phyloP scores from a whole-genome alignment of 805 yeast species.

The Suhomyces sp. region DNA sequence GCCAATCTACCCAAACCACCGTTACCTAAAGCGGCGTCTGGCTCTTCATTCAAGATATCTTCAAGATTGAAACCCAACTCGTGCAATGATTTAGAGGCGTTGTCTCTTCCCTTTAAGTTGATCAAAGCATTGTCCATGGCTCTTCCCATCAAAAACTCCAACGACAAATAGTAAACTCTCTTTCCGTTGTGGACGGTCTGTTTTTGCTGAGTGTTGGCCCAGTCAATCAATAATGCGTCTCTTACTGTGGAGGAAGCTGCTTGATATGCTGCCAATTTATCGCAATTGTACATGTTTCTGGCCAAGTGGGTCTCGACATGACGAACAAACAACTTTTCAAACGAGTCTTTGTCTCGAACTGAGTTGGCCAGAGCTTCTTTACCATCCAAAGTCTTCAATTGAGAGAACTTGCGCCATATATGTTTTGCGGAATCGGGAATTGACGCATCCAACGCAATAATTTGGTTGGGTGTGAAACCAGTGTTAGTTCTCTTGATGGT shows the following conservation, averaged over 20 bases:
- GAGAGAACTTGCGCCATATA: conserved; percentile 71
- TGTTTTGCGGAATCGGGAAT: conserved; percentile 78
- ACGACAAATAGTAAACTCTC: conserved; percentile 79
- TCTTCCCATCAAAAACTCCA: conserved; percentile 92
- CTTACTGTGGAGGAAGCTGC: conserved; percentile 78
- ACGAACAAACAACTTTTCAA: conserved; percentile 67
- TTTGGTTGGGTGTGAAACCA: conserved; percentile 89
- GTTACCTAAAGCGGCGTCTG: conserved; percentile 92
- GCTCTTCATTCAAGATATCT: conserved; percentile 80
- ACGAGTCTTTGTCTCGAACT: conserved; percentile 46
- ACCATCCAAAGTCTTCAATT: conserved; percentile 30
- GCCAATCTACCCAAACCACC: conserved; percentile 95
- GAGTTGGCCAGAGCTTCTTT: conserved; percentile 11
- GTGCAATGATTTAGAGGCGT: conserved; percentile 44
- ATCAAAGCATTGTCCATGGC: conserved; percentile 93
- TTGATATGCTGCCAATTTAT: conserved; percentile 87
- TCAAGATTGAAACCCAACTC: conserved; percentile 87
- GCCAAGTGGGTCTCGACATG: conserved; percentile 92
- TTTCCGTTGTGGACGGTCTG: conserved; percentile 82
- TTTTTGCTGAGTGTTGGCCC: conserved; percentile 92
- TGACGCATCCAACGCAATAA: conserved; percentile 73
- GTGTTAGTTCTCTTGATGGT: conserved; percentile 73
- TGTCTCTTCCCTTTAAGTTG: conserved; percentile 66
- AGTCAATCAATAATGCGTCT: conserved; percentile 75
- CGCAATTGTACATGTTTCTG: conserved; percentile 90